Conservation (phyloP, 148 eudicot genomes). For the Fagopyrum homotropicum region DNA sequence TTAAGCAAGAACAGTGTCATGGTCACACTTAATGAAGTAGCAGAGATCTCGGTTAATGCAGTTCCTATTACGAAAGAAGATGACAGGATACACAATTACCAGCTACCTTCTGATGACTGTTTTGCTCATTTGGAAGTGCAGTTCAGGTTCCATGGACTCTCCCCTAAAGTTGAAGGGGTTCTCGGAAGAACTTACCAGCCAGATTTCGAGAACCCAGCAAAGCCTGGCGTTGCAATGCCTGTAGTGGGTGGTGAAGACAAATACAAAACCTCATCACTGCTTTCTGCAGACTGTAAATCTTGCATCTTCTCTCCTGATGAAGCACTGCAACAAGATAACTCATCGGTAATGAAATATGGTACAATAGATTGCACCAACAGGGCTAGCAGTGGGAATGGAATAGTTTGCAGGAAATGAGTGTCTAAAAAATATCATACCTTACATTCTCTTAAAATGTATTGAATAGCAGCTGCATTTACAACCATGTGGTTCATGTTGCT, state of each 20-base stretch:
- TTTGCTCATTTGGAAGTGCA: slow-evolving; percentile 64
- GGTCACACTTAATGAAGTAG: slow-evolving; percentile 29
- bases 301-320: slow-evolving; percentile 34
- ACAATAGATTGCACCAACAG: slow-evolving; percentile 31
- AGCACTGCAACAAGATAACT: slow-evolving; percentile 17
- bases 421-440: neutral
- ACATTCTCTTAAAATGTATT: neutral
- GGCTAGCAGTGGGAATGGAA: slow-evolving; percentile 34
- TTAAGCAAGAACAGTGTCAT: slow-evolving; percentile 39
- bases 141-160: slow-evolving; percentile 41
- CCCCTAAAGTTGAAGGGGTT: slow-evolving; percentile 47
- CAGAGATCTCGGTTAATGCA: slow-evolving; percentile 45
- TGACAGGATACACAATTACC: slow-evolving; percentile 49
- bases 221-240: slow-evolving; percentile 64
- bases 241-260: slow-evolving; percentile 66
- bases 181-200: slow-evolving; percentile 63
- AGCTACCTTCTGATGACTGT: slow-evolving; percentile 49
- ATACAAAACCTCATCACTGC: slow-evolving; percentile 42
- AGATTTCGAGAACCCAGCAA: slow-evolving; percentile 54
- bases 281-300: slow-evolving; percentile 41
- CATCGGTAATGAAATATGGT: slow-evolving; percentile 22
- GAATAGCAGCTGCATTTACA: neutral
- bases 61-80: slow-evolving; percentile 64
- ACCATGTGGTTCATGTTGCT: neutral
- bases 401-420: slow-evolving; percentile 43